These are phyloP conservation scores for Colletotrichum paranaense DNA, from an alignment of 2,329 filamentous ascomycete species.

Conservation along the genomic window DNA sequence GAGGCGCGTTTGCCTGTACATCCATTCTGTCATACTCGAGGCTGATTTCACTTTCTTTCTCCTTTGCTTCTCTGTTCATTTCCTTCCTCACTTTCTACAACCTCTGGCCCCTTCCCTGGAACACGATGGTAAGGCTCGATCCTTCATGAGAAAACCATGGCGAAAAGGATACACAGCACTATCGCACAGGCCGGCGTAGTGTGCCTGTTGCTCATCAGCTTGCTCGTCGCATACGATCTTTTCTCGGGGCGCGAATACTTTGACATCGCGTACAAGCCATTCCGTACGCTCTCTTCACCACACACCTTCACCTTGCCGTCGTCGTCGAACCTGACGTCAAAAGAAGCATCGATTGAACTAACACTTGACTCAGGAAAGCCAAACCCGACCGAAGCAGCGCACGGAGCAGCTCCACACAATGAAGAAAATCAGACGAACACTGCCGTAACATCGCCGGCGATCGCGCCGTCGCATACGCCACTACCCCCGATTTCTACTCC, in stretches of 20 bases:
- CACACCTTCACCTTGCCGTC: neutral
- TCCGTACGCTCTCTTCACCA: conserved; percentile 1
- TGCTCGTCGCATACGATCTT: conserved; percentile 18
- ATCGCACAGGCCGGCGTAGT: neutral
- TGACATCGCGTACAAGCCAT: conserved; percentile 12
- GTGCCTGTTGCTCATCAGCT: neutral
- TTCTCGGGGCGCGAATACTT: conserved; percentile 16
- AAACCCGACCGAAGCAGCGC: neutral
- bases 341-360: neutral
- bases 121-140: neutral
- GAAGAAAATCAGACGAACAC: neutral
- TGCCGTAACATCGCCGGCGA: neutral
- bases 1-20: neutral
- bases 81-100: neutral
- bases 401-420: neutral
- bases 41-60: neutral
- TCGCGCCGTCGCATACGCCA: neutral
- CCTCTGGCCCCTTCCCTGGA: too few species aligned
- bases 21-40: neutral
- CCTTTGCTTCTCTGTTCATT: neutral
- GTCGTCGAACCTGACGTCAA: neutral
- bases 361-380: neutral
- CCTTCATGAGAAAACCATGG: neutral
- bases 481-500: neutral
- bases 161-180: neutral